Evolutionary conservation across 2,329 filamentous ascomycete genomes (phyloP), one percentile per base, ranked within the genome.

Genomic region (Ciborinia camelliae): DNA sequence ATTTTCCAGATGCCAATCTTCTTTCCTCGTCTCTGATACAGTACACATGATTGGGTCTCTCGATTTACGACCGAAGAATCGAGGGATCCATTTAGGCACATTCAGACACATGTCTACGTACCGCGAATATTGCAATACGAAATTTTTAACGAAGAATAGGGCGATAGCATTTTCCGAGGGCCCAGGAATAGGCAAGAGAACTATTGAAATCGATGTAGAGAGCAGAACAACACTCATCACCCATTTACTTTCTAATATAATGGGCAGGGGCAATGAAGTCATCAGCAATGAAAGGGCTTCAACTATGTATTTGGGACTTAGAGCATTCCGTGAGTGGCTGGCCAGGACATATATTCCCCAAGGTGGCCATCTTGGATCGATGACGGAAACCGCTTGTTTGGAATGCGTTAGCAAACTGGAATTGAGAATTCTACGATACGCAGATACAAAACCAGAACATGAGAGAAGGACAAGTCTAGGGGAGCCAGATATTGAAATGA

Each of bases 121-220:
- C 47, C 64, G 66, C n/a, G 67, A 71, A 47, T 71, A 71, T 43
- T 67, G 64, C 26, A 69, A 71, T 55, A 60, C 68, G 20, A 55
- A 63, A 15, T 71, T 57, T 53, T 59, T 70, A 18, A 64, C 69
- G 4, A 63, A 45, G 6, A 63, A 63, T 12, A 63, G 61, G 26
- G 48, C 50, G 7, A 30, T 63, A 3, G 48, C 59, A 62, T 54
- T 23, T 26, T 54, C 30, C 2, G 28, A 43, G n/a, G 39, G 48
- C 20, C 28, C n/a, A 54, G 51, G 48, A 35, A 43, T 54, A 32
- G 26, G 37, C 26, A 6, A 20, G 26, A 18, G 51, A 28, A 57
- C 30, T 18, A 47, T 61, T 39, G 58, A 61, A 5, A 39, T 61
- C 10, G 45, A 61, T 4, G 47, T 61, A 45, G 58, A 61, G 6